Conservation (phyloP, 768 basidiomycete genomes). For the Psilocybe subaeruginosa region DNA sequence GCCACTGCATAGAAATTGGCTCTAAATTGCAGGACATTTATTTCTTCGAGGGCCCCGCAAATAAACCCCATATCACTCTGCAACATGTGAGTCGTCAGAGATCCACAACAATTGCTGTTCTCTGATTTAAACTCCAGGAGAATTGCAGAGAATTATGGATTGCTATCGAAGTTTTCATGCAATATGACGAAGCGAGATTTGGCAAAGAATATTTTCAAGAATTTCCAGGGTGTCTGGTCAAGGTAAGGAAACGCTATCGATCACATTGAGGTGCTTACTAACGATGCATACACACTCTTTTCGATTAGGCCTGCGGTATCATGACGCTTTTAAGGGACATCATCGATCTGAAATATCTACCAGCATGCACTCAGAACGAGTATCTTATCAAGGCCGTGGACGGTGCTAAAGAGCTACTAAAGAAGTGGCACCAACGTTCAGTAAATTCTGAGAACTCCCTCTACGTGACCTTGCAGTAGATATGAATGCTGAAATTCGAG, state of each 20-base stretch:
- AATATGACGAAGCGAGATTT: neutral
- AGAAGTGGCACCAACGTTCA: neutral
- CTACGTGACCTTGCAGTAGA: neutral
- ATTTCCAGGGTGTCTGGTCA: neutral
- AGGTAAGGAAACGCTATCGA: neutral
- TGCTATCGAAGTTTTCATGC: neutral
- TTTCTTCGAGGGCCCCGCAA: neutral
- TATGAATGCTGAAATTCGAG: no score
- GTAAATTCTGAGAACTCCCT: neutral
- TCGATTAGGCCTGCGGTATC: neutral
- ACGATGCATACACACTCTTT: neutral
- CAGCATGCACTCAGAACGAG: neutral
- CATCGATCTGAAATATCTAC: neutral
- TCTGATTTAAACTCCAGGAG: neutral
- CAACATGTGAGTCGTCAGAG: neutral
- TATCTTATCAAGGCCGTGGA: neutral
- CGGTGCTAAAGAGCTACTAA: neutral
- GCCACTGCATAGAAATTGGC: neutral
- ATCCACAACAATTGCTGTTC: neutral
- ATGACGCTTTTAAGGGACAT: neutral
- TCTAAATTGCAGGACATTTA: neutral
- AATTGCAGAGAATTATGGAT: neutral
- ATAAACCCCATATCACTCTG: neutral
- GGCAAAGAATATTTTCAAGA: slow-evolving; percentile 1
- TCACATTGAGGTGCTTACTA: neutral